A percentile compares a stretch with the other conserved stretches of the same genome.
Conservation (phyloP, 129 eudicot species). For the Flaveria brownii region DNA sequence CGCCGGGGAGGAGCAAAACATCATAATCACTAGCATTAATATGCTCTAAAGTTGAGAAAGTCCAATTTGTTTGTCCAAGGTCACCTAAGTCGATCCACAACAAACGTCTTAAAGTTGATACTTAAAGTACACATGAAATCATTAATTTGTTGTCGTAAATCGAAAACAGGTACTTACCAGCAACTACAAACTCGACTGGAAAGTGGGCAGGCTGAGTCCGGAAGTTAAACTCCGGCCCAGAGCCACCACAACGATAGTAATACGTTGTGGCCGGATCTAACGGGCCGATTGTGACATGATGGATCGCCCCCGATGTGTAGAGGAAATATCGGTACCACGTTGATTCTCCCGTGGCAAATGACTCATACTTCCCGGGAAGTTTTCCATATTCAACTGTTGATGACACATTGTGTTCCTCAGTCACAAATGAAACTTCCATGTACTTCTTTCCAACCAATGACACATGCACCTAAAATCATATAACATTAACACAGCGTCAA, state of each 20-base stretch:
- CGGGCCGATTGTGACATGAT: constrained; percentile 76
- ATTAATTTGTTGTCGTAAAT: too few species aligned
- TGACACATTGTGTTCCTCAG: constrained; percentile 32
- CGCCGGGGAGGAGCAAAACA: constrained; percentile 73
- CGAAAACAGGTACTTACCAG: constrained; percentile 45
- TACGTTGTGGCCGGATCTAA: constrained; percentile 62
- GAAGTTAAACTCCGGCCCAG: constrained; percentile 65
- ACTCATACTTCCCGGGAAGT: constrained; percentile 45
- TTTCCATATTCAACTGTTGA: constrained; percentile 72
- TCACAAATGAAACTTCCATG: constrained; percentile 73
- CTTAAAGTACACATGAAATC: too few species aligned
- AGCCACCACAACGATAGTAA: constrained; percentile 76
- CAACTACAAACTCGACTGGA: constrained; percentile 77
- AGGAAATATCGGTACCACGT: constrained; percentile 55
- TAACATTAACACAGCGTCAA: neutral
- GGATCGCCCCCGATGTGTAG: constrained; percentile 65
- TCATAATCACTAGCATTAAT: constrained; percentile 59
- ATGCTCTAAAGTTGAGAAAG: constrained; percentile 61
- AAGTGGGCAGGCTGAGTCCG: constrained; percentile 63
- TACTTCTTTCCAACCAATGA: constrained; percentile 63
- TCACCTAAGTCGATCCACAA: constrained; percentile 54
- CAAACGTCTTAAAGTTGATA: too few species aligned
- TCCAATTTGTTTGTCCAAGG: constrained; percentile 92
- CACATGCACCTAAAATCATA: constrained; percentile 56
- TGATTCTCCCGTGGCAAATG: constrained; percentile 58